A percentile compares a stretch with the other conserved stretches of the same genome.
These are phyloP conservation scores for Eleusine coracana DNA, from an alignment of 176 grass and related monocot species.

Conservation along the genomic window DNA sequence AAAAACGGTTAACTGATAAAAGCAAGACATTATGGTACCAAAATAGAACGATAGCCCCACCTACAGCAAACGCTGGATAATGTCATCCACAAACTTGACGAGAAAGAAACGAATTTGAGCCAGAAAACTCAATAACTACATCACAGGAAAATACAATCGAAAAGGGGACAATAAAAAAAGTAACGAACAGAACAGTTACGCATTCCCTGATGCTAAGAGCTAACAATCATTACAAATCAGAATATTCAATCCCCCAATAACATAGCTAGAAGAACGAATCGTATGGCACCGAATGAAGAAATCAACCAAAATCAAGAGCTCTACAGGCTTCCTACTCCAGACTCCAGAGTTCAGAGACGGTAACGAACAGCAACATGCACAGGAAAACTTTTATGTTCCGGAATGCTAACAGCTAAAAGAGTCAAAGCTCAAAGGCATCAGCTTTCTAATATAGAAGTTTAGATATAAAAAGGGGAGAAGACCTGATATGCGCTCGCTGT, in stretches of 20 bases:
- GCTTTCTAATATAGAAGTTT: neutral
- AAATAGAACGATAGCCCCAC: conserved; percentile 12
- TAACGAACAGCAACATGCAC: neutral
- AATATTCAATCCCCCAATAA: neutral
- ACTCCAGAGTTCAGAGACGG: too few species aligned
- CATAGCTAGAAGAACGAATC: neutral
- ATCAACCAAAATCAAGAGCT: neutral
- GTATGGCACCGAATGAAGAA: neutral
- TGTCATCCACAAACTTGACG: neutral
- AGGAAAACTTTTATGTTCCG: neutral
- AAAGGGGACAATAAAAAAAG: neutral
- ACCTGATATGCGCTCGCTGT: conserved; percentile 67
- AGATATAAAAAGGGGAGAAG: neutral
- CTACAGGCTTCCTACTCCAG: neutral
- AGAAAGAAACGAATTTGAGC: neutral
- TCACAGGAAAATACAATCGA: neutral
- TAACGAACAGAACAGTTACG: neutral
- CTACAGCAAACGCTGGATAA: neutral
- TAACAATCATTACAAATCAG: conserved; percentile 15
- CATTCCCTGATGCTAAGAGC: conserved; percentile 8
- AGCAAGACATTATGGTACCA: neutral
- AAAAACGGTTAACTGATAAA: neutral
- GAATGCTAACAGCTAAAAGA: neutral
- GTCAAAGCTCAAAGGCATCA: neutral
- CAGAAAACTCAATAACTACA: neutral